Conservation (phyloP, 768 basidiomycete species). For the Infundibulicybe gibba region DNA sequence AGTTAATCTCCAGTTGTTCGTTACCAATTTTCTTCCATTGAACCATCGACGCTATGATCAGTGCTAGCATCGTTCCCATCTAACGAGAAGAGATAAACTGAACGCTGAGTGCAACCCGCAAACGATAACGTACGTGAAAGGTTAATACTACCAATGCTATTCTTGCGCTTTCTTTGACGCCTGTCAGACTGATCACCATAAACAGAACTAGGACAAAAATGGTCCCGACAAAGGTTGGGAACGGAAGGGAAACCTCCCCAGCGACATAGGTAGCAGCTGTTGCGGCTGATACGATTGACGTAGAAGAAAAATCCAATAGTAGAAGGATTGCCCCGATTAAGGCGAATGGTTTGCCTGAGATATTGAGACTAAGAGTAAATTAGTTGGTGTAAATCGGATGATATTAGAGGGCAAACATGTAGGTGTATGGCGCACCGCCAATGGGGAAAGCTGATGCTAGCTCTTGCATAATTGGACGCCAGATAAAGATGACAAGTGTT, state of each 20-base stretch:
- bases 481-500: constrained; percentile 58
- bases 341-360: constrained; percentile 59
- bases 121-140: constrained; percentile 46
- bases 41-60: constrained; percentile 46
- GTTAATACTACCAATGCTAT: constrained; percentile 53
- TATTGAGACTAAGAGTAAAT: constrained; percentile 43
- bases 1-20: constrained; percentile 48
- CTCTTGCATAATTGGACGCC: constrained; percentile 75
- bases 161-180: constrained; percentile 59
- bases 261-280: constrained; percentile 66
- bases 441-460: constrained; percentile 66
- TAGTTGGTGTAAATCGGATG: background rate
- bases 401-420: constrained; percentile 39
- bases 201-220: constrained; percentile 54
- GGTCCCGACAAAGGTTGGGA: constrained; percentile 49
- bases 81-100: constrained; percentile 16
- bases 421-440: constrained; percentile 69
- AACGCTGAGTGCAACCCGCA: background rate
- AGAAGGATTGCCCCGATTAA: constrained; percentile 63
- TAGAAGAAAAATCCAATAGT: constrained; percentile 69
- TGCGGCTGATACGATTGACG: constrained; percentile 68
- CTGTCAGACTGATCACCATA: constrained; percentile 49
- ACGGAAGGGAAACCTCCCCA: constrained; percentile 58
- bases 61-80: constrained; percentile 52
- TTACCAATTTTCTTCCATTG: constrained; percentile 52